Evolutionary conservation across 345 rosid species (phyloP).

Genomic region (Dimocarpus longan): DNA sequence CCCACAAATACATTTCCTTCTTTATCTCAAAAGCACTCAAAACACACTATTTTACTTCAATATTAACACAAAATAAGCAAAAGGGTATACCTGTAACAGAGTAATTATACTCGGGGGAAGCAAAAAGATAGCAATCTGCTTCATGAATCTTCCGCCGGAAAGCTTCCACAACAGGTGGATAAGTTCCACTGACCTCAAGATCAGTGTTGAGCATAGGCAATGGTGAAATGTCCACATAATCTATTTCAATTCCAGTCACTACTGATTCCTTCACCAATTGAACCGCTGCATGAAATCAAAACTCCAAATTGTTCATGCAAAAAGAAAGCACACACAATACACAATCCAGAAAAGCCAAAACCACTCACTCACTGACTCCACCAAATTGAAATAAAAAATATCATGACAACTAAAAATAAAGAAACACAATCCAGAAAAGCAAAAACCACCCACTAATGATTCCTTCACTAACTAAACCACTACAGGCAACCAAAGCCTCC

Average conservation of each 20-base stretch:
- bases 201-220: constrained; percentile 76
- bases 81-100: constrained; percentile 58
- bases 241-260: constrained; percentile 50
- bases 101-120: constrained; percentile 81
- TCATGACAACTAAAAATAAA: too few relatives aligned
- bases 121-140: constrained; percentile 75
- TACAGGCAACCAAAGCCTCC: too few relatives aligned
- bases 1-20: not conserved
- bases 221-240: constrained; percentile 55
- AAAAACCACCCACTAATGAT: too few relatives aligned
- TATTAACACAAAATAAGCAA: not conserved
- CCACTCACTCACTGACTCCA: too few relatives aligned
- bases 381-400: too few relatives aligned
- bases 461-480: too few relatives aligned
- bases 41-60: not conserved
- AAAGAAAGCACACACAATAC: not conserved
- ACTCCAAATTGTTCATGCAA: not conserved
- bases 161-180: constrained; percentile 64
- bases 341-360: not conserved
- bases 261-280: constrained; percentile 43
- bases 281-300: constrained; percentile 36
- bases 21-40: not conserved
- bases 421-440: not conserved
- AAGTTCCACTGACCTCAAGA: constrained; percentile 59
- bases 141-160: constrained; percentile 59